Evolutionary conservation across 768 basidiomycete species (phyloP), one percentile per base, ranked within the genome.

Genomic region (Lanmaoa rubissima): DNA sequence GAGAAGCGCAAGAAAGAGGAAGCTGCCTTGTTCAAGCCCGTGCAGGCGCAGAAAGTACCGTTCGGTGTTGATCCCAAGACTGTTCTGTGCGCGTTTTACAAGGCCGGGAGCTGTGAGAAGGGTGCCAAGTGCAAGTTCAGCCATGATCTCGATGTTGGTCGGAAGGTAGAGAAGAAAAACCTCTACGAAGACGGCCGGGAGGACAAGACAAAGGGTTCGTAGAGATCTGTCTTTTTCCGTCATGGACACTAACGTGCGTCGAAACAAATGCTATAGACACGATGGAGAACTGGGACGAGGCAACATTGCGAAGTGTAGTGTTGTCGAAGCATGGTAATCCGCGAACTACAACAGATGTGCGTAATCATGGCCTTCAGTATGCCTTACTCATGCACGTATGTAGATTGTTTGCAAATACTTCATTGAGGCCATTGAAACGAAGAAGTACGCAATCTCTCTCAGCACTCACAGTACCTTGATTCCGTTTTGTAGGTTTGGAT

Each of bases 381-480:
- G 24, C 39, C 48, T 34, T 54, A 35, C 48, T 67, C 42, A 65
- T 24, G 21, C 47, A 34, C 40, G 26, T 42, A 19, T 60, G 8
- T 59, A 96, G 91, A 97, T 99, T 68, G 96, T 99, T 5, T 99
- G 97, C 86, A 98, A 96, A 74, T 85, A 76, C 76, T 99, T 99
- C 69, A 90, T 99, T 64, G 87, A 96, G 68, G 96, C 97, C 45
- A 96, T 99, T 69, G 97, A 99, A 71, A 78, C 80, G 3, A 85
- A 91, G 69, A 94, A 93, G 80, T 91, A 69, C 56, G 72, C 58
- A 26, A 35, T 38, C 26, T 21, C 35, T 51, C 24, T 38, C 10
- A 3, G 14, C 8, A 16, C 4, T 5, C 2, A 2, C 2, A 24
- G 12, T n/a, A 43, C 13, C 26, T 48, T 49, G 24, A 55, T 46